Base-by-base conservation (phyloP, 805 yeast genomes). In the Candida patagonica region DNA sequence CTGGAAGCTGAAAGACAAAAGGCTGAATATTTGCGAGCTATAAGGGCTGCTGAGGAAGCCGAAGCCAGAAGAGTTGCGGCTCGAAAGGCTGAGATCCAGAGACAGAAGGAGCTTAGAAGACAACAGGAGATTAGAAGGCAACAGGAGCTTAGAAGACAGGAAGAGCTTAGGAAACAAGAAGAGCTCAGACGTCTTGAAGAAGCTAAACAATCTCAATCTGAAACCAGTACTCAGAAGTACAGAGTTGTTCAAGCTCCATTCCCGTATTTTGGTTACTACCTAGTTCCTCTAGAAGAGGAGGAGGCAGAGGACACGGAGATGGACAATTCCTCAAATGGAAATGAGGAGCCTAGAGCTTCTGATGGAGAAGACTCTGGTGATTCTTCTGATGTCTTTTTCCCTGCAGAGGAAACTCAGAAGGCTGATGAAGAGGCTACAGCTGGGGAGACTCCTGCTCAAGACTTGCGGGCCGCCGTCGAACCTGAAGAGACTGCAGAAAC, bases 401-500 rank as follows among this genome's bases (percentile, higher is more conserved):
- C 10, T 15, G 27, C 22, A 15, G 24, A 26, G 10, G 23, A 13
- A 4, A 20, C 26, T 4, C 26, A 16, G n/a, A 19, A 22, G 16
- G 24, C 37, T 12, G 37, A 22, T 10, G 29, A 34, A 12, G 16
- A 22, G 17, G 27, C 22, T 22, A 29, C 8, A 10, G 35, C 15
- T 16, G 6, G 19, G 9, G 20, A 31, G 17, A 30, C 38, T 15
- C 43, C 33, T 2, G 30, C 24, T 9, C 32, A 31, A 21, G 47
- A 30, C 3, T 21, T 26, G 10, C 37, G 17, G 20, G 3, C 38
- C 5, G 37, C 38, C 25, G 12, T 17, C n/a, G 29, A 12, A 15
- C 39, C 25, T 13, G 40, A 29, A 15, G 45, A 33, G 1, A 40
- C 42, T 33, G 30, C 39, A 16, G n/a, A n/a, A n/a, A 29, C 41